Evolutionary conservation across 2,329 filamentous ascomycete species (phyloP), one percentile per base, ranked within the genome.

Genomic region (Pseudocercospora fijiensis): DNA sequence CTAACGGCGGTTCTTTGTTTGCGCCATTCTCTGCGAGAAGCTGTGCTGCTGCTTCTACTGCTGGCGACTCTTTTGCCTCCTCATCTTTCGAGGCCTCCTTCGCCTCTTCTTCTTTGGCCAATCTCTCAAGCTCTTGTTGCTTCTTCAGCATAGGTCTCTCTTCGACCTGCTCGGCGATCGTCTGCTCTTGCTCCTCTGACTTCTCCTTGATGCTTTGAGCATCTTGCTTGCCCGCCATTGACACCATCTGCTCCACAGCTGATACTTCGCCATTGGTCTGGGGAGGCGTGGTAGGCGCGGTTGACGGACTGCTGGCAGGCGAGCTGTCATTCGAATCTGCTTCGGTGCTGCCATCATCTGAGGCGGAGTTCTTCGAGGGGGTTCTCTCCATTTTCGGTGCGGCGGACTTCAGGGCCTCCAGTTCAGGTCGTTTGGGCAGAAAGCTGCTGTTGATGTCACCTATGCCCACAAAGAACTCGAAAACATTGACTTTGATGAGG

Each of bases 371-470:
- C 18, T 67, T 69, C 6, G 69, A 65, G 28, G 59, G 65, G n/a
- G 45, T 63, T 30, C 60, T 64, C 62, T 66, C 62, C 61, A 61
- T 69, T 51, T 64, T 69, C 6, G 60, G 62, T 30, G 68, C 65
- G 47, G 68, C 71, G 13, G 69, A 55, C n/a, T 73, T 72, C 18
- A 62, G 62, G 13, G 70, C 68, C 33, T 76, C 74, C 5, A 76
- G 61, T 60, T 79, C 82, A 65, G 82, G 81, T 67, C 86, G 87
- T 77, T 96, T 96, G 0, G 95, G 95, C 58, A 99, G 78, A 75
- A 98, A 99, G 75, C 91, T 96, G 11, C 94, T 96, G 80, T 99
- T 99, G 82, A 99, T 99, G 77, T 99, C 95, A 66, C 95, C 95
- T 67, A 97, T 96, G 16, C 95, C 95, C 62, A 96, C 91, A 80